phyloP scores from a whole-genome alignment of 805 yeast genomes.

The Ogataea pilisensis region DNA sequence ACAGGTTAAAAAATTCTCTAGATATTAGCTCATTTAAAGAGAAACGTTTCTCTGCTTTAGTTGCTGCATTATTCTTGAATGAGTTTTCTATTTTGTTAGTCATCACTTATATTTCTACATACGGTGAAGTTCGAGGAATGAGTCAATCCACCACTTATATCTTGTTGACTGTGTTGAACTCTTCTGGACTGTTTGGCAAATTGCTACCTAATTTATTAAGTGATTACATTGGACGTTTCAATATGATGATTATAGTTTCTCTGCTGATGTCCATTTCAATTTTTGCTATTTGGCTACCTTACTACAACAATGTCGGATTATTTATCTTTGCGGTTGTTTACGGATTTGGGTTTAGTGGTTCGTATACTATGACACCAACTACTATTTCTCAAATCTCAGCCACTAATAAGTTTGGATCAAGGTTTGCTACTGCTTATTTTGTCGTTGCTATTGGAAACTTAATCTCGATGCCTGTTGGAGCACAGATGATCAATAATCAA shows the following conservation, averaged over 20 bases:
- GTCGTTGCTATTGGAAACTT: conserved; percentile 48
- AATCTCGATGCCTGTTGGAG: conserved; percentile 45
- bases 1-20: conserved; percentile 30
- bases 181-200: conserved; percentile 39
- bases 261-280: conserved; percentile 43
- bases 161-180: conserved; percentile 44
- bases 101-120: conserved; percentile 51
- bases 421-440: conserved; percentile 66
- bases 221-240: conserved; percentile 46
- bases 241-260: conserved; percentile 44
- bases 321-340: conserved; percentile 44
- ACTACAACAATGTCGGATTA: conserved; percentile 35
- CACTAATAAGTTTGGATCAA: conserved; percentile 58
- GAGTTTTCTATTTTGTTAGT: conserved; percentile 47
- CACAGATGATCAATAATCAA: conserved; percentile 38
- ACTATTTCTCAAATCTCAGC: conserved; percentile 56
- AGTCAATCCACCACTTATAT: conserved; percentile 40
- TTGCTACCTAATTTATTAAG: conserved; percentile 28
- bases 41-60: conserved; percentile 36
- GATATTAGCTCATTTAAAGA: conserved; percentile 36
- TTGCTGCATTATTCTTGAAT: conserved; percentile 40
- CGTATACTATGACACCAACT: conserved; percentile 58
- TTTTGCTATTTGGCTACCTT: conserved; percentile 60
- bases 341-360: conserved; percentile 57
- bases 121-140: conserved; percentile 45